Base-by-base conservation (phyloP, 108 stramenopile species). In the Nitzschia sp. region DNA sequence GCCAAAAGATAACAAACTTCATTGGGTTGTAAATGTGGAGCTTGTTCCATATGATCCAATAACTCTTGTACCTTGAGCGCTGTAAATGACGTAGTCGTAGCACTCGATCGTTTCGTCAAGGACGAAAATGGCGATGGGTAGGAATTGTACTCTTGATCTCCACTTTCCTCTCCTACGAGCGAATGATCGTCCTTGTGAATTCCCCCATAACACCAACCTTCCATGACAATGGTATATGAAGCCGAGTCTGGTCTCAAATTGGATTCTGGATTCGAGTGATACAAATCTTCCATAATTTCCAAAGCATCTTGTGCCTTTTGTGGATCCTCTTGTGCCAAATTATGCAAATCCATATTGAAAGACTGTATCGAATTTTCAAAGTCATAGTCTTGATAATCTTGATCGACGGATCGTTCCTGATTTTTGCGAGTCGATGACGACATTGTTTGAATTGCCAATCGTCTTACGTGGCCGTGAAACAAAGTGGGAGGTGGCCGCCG, bases 281-380 rank as follows among this genome's bases (percentile, higher is more conserved):
- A 70, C 21, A 66, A 18, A n/a, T 72, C 46, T 47, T 67, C 64
- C 82, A 83, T 83, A 27, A 66, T 76, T 46, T 79, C 75, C 19
- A 83, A 57, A 17, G 66, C 62, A 68, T 68, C 69, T 19, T 76
- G 49, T n/a, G 82, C 82, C 18, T 48, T 59, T 46, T 64, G 45
- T 2, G 77, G 77, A 59, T 83, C 75, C 31, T 48, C 66, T 1
- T 13, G n/a, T 21, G 77, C 72, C 4, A 78, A 34, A 33, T 67
- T 64, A 0, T 70, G 74, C 25, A 82, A 49, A 63, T 78, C 77
- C 81, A 75, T 75, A 51, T 78, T 78, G 71, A 82, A 82, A 27
- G 61, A 64, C 32, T 58, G 23, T 3, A 58, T 58, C 28, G 30
- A 58, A 6, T 29, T 29, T 24, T 5, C 6, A 29, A 29, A 24